These are phyloP conservation scores for Stemphylium vesicarium DNA, from an alignment of 2,329 filamentous ascomycete species.

Conservation along the genomic window DNA sequence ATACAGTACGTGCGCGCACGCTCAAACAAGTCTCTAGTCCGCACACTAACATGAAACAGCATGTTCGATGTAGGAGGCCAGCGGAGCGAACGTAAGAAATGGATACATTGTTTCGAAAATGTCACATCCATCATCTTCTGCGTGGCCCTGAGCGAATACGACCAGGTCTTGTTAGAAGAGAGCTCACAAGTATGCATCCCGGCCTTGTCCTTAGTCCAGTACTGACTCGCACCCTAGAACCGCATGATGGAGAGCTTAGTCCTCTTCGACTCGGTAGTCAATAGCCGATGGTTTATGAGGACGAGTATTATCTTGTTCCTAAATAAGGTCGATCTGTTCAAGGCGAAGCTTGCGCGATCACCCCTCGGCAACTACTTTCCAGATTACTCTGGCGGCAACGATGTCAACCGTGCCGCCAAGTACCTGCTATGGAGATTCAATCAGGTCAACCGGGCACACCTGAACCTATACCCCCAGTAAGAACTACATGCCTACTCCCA, in stretches of 20 bases:
- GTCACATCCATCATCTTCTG: conserved; percentile 99
- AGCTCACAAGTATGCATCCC: conserved; percentile 80
- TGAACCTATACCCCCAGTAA: conserved; percentile 94
- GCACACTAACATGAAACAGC: conserved; percentile 59
- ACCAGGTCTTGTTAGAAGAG: conserved; percentile 95
- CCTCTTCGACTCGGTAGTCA: conserved; percentile 97
- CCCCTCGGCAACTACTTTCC: conserved; percentile 95
- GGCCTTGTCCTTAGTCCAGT: conserved; percentile 9
- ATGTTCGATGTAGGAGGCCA: conserved; percentile 99
- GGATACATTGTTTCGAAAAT: conserved; percentile 99
- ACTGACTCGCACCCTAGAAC: conserved; percentile 66
- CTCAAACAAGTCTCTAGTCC: conserved; percentile 11
- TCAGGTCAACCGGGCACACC: conserved; percentile 93
- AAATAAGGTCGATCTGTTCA: conserved; percentile 99
- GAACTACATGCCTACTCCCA: not conserved
- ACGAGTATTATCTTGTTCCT: conserved; percentile 98
- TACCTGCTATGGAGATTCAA: conserved; percentile 99
- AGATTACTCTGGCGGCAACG: conserved; percentile 95
- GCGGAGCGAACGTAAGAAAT: conserved; percentile 97
- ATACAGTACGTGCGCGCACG: conserved; percentile 77
- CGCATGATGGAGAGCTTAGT: conserved; percentile 99
- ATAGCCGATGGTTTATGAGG: conserved; percentile 98
- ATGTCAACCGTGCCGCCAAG: conserved; percentile 97
- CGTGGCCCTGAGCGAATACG: conserved; percentile 96
- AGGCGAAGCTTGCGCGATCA: conserved; percentile 87